These are phyloP conservation scores for Endoconidiophora polonica DNA, from an alignment of 2,329 filamentous ascomycete genomes.

Conservation along the genomic window DNA sequence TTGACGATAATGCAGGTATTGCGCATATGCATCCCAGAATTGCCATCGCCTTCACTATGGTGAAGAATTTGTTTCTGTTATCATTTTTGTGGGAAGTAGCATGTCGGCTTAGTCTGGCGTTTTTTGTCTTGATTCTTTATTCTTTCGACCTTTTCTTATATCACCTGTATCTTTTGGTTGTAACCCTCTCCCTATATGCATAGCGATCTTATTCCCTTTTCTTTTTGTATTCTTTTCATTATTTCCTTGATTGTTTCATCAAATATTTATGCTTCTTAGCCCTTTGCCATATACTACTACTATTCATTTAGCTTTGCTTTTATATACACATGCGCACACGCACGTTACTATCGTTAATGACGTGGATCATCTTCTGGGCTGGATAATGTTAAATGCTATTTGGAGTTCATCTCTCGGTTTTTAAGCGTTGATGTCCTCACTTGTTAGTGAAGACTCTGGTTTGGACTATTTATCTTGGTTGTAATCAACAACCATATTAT, in stretches of 20 bases:
- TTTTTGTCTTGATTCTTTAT: neutral
- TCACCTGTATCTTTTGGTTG: neutral
- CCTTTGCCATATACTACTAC: too few relatives aligned
- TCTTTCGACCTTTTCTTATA: neutral
- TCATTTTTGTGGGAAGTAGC: neutral
- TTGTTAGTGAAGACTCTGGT: too few relatives aligned
- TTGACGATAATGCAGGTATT: slow-evolving; percentile 7
- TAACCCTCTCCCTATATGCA: slow-evolving; percentile 4
- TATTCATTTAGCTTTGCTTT: neutral
- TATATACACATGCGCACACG: neutral
- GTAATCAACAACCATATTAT: too few relatives aligned
- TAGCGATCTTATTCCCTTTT: slow-evolving; percentile 2
- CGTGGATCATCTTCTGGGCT: neutral
- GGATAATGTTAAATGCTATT: too few relatives aligned
- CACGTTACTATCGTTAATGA: neutral
- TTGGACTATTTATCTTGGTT: too few relatives aligned
- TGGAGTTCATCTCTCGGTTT: too few relatives aligned
- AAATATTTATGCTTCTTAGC: neutral
- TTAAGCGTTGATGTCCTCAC: too few relatives aligned
- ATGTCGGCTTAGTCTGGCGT: neutral
- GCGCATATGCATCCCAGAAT: neutral
- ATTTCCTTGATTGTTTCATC: neutral
- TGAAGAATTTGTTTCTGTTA: neutral
- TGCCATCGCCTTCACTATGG: neutral
- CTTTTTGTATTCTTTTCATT: neutral